A percentile compares a stretch with the other conserved stretches of the same genome.
Conservation (phyloP, 2,329 filamentous ascomycete species). For the Exophiala sp. region DNA sequence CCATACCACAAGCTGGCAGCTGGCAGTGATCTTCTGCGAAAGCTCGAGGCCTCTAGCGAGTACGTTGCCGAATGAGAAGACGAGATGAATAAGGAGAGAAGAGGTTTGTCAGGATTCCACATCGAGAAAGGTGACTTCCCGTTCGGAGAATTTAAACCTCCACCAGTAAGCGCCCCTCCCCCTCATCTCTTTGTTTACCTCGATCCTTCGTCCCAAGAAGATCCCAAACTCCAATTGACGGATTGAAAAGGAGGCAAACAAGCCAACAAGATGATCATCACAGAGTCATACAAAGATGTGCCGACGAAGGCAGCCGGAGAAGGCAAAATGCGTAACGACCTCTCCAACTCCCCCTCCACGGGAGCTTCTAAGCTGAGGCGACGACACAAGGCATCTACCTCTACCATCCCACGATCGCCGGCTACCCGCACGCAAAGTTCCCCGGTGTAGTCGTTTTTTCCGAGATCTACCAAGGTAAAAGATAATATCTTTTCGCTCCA, state of each 20-base stretch:
- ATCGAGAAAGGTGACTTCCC: too few relatives aligned
- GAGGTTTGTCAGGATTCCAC: too few relatives aligned
- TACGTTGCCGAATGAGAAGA: too few relatives aligned
- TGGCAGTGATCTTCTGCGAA: too few relatives aligned
- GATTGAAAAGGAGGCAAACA: not conserved
- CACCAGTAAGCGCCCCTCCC: not conserved
- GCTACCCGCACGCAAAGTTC: slow-evolving; percentile 85
- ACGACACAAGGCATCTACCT: slow-evolving; percentile 69
- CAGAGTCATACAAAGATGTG: slow-evolving; percentile 59
- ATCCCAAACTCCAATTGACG: not conserved
- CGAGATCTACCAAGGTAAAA: slow-evolving; percentile 88
- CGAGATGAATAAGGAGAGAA: too few relatives aligned
- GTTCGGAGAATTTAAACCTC: not conserved
- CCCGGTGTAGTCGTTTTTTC: slow-evolving; percentile 85
- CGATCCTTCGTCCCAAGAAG: not conserved
- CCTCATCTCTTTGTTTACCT: not conserved
- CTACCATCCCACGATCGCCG: slow-evolving; percentile 79
- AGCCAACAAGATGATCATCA: slow-evolving; percentile 53
- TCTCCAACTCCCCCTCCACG: slow-evolving; percentile 9
- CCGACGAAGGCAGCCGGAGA: slow-evolving; percentile 57
- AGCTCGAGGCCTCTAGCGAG: too few relatives aligned
- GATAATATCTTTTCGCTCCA: not conserved
- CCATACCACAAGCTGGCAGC: too few relatives aligned
- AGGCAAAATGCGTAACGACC: slow-evolving; percentile 51
- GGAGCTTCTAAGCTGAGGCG: slow-evolving; percentile 12